A percentile compares a stretch with the other conserved stretches of the same genome.
phyloP scores from a whole-genome alignment of 805 yeast genomes.

The Barnettozyma californica region DNA sequence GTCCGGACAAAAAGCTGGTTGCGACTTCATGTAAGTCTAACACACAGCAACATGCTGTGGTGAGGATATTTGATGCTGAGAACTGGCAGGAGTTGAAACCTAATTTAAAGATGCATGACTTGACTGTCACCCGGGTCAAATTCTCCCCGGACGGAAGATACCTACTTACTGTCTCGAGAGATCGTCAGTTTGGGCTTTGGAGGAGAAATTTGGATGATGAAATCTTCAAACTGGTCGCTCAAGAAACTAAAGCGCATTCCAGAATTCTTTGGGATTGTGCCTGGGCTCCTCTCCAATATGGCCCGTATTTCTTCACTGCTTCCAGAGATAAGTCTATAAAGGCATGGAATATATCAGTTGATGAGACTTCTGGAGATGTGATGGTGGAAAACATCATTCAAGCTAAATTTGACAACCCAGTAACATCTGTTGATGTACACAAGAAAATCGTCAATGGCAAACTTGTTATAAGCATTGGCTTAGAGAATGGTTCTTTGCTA shows the following conservation, averaged over 20 bases:
- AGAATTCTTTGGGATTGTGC: conserved; percentile 95
- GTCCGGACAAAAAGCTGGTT: conserved; percentile 55
- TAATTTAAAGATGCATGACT: conserved; percentile 59
- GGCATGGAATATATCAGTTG: conserved; percentile 50
- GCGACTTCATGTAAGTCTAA: conserved; percentile 94
- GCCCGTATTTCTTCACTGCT: conserved; percentile 66
- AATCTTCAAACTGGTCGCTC: conserved; percentile 33
- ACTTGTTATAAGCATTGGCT: conserved; percentile 53
- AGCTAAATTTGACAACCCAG: conserved; percentile 47
- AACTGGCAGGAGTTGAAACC: conserved; percentile 61
- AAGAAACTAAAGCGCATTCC: conserved; percentile 71
- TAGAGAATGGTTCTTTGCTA: conserved; percentile 59
- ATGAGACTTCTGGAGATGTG: conserved; percentile 19
- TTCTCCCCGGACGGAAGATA: conserved; percentile 66
- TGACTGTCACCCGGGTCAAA: conserved; percentile 79
- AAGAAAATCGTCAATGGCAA: conserved; percentile 26
- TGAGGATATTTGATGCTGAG: conserved; percentile 63
- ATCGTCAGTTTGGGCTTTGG: conserved; percentile 82
- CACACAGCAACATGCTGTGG: conserved; percentile 75
- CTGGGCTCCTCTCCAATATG: conserved; percentile 60
- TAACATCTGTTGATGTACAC: conserved; percentile 61
- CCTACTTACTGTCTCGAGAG: conserved; percentile 79
- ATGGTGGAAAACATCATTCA: conserved; percentile 32
- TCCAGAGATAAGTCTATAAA: conserved; percentile 81
- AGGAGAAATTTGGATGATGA: conserved; percentile 34